These are phyloP conservation scores for Claviceps cyperi DNA, from an alignment of 2,329 filamentous ascomycete species.

Conservation along the genomic window DNA sequence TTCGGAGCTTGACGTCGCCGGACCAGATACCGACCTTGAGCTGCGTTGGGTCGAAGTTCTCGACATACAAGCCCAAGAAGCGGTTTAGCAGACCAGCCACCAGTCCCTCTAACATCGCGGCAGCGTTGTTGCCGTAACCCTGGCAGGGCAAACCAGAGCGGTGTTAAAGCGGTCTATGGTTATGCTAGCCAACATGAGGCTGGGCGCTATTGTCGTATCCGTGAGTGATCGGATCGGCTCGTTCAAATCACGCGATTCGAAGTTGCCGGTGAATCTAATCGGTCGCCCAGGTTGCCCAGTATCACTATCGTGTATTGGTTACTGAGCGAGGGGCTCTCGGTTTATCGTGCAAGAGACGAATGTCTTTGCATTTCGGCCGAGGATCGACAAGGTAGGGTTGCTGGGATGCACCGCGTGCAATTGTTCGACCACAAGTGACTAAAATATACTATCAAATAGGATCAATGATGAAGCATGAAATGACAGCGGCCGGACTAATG, in stretches of 20 bases:
- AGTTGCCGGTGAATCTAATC: background rate
- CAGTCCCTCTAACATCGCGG: slow-evolving; percentile 87
- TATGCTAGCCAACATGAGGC: slow-evolving; percentile 10
- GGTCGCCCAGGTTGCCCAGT: background rate
- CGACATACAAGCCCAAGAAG: slow-evolving; percentile 99
- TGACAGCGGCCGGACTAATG: background rate
- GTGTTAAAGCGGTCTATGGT: slow-evolving; percentile 3
- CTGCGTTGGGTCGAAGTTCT: slow-evolving; percentile 97
- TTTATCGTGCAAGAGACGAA: background rate
- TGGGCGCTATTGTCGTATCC: background rate
- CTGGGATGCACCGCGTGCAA: background rate
- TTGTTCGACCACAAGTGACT: background rate
- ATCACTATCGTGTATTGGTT: background rate
- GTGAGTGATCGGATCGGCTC: background rate
- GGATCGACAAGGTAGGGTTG: background rate
- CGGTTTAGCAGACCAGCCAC: slow-evolving; percentile 96
- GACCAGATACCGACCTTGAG: slow-evolving; percentile 99
- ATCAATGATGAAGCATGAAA: background rate
- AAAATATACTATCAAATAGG: background rate
- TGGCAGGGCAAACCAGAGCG: slow-evolving; percentile 37
- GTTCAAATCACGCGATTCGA: background rate
- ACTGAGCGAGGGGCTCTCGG: background rate
- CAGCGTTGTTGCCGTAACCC: slow-evolving; percentile 52
- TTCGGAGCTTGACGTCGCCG: slow-evolving; percentile 86
- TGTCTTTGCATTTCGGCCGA: background rate